Conservation (phyloP, 345 rosid genomes). For the Lagerstroemia speciosa region DNA sequence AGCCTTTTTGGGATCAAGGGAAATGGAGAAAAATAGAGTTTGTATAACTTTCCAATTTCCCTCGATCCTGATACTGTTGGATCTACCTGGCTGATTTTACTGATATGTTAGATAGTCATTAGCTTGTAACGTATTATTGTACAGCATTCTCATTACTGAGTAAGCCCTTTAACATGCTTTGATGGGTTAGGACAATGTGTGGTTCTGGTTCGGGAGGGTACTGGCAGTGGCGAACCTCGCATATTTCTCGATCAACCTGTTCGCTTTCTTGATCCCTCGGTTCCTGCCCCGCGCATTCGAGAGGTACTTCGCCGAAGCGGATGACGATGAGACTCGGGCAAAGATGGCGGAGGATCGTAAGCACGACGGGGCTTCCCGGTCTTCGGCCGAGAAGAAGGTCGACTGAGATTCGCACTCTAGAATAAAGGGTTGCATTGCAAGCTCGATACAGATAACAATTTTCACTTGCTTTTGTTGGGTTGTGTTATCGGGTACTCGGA, state of each 20-base stretch:
- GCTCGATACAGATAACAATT: no score
- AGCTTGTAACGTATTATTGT: no score
- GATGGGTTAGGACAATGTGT: slow-evolving; percentile 5
- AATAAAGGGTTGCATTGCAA: no score
- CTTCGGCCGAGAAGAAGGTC: slow-evolving; percentile 31
- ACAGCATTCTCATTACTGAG: no score
- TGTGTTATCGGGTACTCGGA: no score
- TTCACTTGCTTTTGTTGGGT: no score
- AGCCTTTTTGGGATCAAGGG: no score
- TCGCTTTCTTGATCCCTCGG: slow-evolving; percentile 65
- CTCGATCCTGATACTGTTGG: no score
- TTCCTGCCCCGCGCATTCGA: slow-evolving; percentile 82
- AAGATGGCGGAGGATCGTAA: slow-evolving; percentile 52
- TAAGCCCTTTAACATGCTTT: no score
- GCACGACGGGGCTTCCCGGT: slow-evolving; percentile 18
- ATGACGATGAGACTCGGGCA: slow-evolving; percentile 48
- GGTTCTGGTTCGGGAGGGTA: slow-evolving; percentile 82
- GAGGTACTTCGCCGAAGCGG: slow-evolving; percentile 47
- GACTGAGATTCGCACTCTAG: slow-evolving; percentile 38
- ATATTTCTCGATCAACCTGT: slow-evolving; percentile 66
- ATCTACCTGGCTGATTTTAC: background rate
- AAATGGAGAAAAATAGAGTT: no score
- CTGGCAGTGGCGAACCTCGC: slow-evolving; percentile 45
- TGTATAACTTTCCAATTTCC: no score
- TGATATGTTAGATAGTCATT: no score